Evolutionary conservation across 2,329 filamentous ascomycete genomes (phyloP).

Genomic region (Elsinoe arachidis): DNA sequence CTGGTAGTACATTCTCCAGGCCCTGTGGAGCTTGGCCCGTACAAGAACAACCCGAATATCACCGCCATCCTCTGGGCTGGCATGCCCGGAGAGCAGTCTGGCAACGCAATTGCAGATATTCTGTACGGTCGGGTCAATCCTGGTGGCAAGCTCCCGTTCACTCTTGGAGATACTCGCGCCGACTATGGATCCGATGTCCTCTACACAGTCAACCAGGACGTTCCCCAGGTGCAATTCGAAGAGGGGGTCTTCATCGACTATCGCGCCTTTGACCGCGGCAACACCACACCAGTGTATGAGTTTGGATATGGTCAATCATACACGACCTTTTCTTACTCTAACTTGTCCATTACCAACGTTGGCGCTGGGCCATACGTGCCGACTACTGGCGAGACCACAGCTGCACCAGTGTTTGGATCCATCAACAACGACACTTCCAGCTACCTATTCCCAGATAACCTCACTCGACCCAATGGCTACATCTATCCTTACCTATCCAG

Average conservation of each 20-base stretch:
- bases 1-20: constrained; percentile 80
- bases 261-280: constrained; percentile 49
- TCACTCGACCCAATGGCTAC: constrained; percentile 47
- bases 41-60: constrained; percentile 63
- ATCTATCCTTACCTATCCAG: constrained; percentile 68
- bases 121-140: constrained; percentile 71
- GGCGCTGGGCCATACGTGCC: constrained; percentile 48
- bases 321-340: constrained; percentile 68
- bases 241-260: constrained; percentile 81
- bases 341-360: constrained; percentile 47
- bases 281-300: constrained; percentile 63
- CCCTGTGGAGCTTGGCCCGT: constrained; percentile 64
- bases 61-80: constrained; percentile 74
- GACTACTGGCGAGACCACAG: constrained; percentile 51
- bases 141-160: constrained; percentile 66
- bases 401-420: constrained; percentile 58
- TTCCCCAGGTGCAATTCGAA: constrained; percentile 63
- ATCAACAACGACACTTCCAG: constrained; percentile 54
- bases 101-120: constrained; percentile 65
- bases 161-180: constrained; percentile 56
- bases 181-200: constrained; percentile 60
- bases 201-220: constrained; percentile 59
- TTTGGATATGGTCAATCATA: constrained; percentile 77
- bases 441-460: constrained; percentile 57
- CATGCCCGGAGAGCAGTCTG: constrained; percentile 70